Evolutionary conservation across 2,329 filamentous ascomycete species (phyloP), one percentile per base, ranked within the genome.

Genomic region (Rasamsonia emersonii): DNA sequence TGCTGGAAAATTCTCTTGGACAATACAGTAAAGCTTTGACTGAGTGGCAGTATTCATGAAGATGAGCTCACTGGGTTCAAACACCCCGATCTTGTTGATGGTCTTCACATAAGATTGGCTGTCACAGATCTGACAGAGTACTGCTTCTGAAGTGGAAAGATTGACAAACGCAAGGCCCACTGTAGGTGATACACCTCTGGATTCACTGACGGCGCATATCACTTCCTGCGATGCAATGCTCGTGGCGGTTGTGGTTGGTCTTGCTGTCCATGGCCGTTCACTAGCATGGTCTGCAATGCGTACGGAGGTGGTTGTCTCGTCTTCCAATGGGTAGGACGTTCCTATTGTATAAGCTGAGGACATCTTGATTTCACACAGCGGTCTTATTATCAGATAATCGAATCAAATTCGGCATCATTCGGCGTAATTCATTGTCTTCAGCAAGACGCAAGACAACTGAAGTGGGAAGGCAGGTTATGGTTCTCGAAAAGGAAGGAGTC

Each of bases 31-130:
- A 11, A 93, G 69, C 33, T 80, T 86, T 11, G 83, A 89, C 40
- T 75, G 79, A 11, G 79, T 75, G n/a, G 77, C 73, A 2, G 81
- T 81, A 4, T 73, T 73, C 49, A 86, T 77, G 44, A 93, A 79
- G 1, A 96, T 62, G 30, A 95, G 82, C 41, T 80, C 77, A 2
- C 79, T 82, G 0, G 89, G 88, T 15, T 81, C 75, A 45, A 85
- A 82, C 15, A 94, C 77, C 32, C 75, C 74, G 19, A 96, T 70
- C 53, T 95, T 94, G 57, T 93, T 84, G 18, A 93, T 68, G 0
- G 86, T 93, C 50, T 79, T 80, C 36, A 86, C 79, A 53, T 93
- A 96, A 19, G 86, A 93, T 53, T 94, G 86, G 35, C 80, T 93
- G 56, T 96, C 89, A 50, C 82, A 86, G 42, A 96, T 89, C 50